phyloP scores from a whole-genome alignment of 2,329 filamentous ascomycete species.

The Pezicula rhizophila region DNA sequence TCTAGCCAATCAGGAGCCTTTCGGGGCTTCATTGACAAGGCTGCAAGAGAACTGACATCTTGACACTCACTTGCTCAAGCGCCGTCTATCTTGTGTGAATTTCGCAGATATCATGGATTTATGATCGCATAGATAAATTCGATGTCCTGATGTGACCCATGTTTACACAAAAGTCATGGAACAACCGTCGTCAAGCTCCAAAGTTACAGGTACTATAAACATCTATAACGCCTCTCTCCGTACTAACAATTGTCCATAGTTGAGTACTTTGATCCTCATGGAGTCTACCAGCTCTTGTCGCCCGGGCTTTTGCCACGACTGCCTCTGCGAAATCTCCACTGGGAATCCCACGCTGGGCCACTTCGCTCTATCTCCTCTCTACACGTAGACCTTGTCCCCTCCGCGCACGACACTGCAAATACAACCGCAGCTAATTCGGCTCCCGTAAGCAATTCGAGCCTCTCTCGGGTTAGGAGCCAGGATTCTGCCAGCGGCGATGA shows the following conservation, averaged over 20 bases:
- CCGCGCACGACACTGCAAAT: slow-evolving; percentile 37
- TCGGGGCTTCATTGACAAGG: no score
- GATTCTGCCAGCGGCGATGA: slow-evolving; percentile 41
- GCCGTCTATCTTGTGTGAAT: background rate
- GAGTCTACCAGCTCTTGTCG: slow-evolving; percentile 76
- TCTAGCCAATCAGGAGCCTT: no score
- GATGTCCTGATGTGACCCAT: background rate
- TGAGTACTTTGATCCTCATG: slow-evolving; percentile 92
- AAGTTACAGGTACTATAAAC: slow-evolving; percentile 62
- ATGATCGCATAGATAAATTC: background rate
- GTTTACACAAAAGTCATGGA: slow-evolving; percentile 46
- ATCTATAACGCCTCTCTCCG: background rate
- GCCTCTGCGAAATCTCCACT: slow-evolving; percentile 86
- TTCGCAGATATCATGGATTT: background rate
- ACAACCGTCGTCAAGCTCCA: slow-evolving; percentile 64
- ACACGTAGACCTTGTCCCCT: slow-evolving; percentile 75
- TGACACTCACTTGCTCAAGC: background rate
- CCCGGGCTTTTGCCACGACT: slow-evolving; percentile 72
- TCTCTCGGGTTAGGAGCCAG: slow-evolving; percentile 29
- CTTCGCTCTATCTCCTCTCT: slow-evolving; percentile 89
- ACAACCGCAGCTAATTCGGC: slow-evolving; percentile 29
- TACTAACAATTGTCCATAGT: slow-evolving; percentile 44
- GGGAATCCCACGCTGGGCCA: slow-evolving; percentile 90
- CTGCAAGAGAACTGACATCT: background rate
- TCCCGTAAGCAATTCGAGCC: slow-evolving; percentile 24